Evolutionary conservation across 208 protist genomes (phyloP).

Genomic region (Leishmania turanica): DNA sequence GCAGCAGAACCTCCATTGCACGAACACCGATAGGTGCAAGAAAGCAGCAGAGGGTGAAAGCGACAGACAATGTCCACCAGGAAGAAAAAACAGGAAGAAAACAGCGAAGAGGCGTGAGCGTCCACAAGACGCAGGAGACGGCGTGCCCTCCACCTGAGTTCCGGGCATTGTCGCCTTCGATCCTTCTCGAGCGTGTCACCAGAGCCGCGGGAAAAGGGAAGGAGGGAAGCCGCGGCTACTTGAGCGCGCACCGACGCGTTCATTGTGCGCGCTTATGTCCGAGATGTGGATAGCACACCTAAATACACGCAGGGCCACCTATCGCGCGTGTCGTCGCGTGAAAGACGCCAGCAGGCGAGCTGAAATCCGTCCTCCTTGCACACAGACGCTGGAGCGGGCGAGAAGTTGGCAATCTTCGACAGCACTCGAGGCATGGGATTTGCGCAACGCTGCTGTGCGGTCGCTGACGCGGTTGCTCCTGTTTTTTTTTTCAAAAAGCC

Average conservation of each 20-base stretch:
- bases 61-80: neutral
- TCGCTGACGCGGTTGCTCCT: neutral
- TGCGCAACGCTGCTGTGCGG: neutral
- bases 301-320: too few species aligned
- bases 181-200: neutral
- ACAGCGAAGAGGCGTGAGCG: neutral
- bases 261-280: neutral
- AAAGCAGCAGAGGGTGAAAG: neutral
- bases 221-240: neutral
- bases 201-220: neutral
- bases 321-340: neutral
- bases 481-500: neutral
- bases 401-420: neutral
- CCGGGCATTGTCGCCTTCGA: neutral
- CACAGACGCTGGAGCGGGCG: neutral
- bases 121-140: neutral
- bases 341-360: slow-evolving; percentile 3
- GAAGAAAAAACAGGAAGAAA: neutral
- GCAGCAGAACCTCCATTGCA: neutral
- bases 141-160: neutral
- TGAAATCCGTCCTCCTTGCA: neutral
- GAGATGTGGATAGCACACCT: neutral
- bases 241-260: too few species aligned
- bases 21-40: neutral
- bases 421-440: neutral